Conservation (phyloP, 495 filamentous ascomycete species). For the Penicillium goetzii region DNA sequence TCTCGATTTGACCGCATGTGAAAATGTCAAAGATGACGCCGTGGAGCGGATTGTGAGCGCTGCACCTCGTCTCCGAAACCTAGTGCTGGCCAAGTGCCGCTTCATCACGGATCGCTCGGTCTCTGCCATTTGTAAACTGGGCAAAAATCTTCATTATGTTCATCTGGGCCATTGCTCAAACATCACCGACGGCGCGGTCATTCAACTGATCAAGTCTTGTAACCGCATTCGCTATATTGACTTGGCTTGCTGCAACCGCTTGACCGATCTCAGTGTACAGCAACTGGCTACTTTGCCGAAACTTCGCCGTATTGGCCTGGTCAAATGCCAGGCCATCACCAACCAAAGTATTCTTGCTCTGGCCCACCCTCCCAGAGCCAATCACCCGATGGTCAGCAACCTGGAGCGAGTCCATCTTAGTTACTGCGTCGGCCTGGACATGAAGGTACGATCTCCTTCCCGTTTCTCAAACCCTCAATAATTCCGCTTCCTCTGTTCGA, state of each 20-base stretch:
- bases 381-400: slow-evolving; percentile 56
- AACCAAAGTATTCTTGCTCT: slow-evolving; percentile 85
- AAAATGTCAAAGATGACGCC: slow-evolving; percentile 78
- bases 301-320: slow-evolving; percentile 88
- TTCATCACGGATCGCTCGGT: slow-evolving; percentile 90
- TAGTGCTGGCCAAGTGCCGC: slow-evolving; percentile 92
- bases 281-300: slow-evolving; percentile 88
- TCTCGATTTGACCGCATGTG: slow-evolving; percentile 88
- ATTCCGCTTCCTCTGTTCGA: not conserved
- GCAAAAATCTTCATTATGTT: slow-evolving; percentile 95
- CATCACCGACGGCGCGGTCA: slow-evolving; percentile 86
- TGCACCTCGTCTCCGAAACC: slow-evolving; percentile 86
- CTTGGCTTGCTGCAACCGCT: slow-evolving; percentile 86
- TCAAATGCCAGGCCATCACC: slow-evolving; percentile 90
- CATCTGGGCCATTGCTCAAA: slow-evolving; percentile 92
- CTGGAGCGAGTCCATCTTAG: slow-evolving; percentile 95
- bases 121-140: slow-evolving; percentile 80
- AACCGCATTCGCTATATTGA: slow-evolving; percentile 98
- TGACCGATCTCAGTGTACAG: slow-evolving; percentile 87
- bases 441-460: slow-evolving; percentile 62
- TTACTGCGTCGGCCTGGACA: slow-evolving; percentile 83
- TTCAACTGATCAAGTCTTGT: slow-evolving; percentile 78
- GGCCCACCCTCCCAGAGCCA: slow-evolving; percentile 60
- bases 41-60: slow-evolving; percentile 83
- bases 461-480: slow-evolving; percentile 3